Percentiles rank a stretch among this genome's conserved stretches.
Conservation (phyloP, 2,329 filamentous ascomycete genomes). For the Zarea fungicola region DNA sequence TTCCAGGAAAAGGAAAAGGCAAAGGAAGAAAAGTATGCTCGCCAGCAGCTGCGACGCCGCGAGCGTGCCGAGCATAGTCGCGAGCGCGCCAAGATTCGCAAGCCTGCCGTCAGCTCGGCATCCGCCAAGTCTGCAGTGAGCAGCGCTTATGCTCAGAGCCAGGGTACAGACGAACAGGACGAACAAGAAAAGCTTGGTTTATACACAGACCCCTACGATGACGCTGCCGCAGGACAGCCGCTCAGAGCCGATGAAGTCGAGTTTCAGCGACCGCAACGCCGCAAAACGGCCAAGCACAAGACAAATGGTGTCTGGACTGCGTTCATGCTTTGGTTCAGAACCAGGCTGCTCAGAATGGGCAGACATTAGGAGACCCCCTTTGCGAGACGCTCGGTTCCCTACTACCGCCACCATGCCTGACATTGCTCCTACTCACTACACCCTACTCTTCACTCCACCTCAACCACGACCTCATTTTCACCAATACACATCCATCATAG, state of each 20-base stretch:
- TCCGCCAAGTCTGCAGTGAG: constrained; percentile 27
- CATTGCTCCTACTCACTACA: not conserved
- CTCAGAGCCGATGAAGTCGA: constrained; percentile 36
- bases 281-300: constrained; percentile 50
- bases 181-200: constrained; percentile 35
- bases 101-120: constrained; percentile 32
- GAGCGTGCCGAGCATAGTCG: constrained; percentile 54
- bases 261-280: constrained; percentile 39
- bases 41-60: constrained; percentile 51
- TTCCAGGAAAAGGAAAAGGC: constrained; percentile 57
- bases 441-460: not conserved
- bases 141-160: constrained; percentile 20
- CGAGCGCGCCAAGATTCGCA: constrained; percentile 36
- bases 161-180: constrained; percentile 21
- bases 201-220: constrained; percentile 23
- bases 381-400: not conserved
- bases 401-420: not conserved
- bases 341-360: constrained; percentile 39
- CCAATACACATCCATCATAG: not conserved
- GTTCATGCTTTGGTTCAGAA: constrained; percentile 60
- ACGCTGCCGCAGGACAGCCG: constrained; percentile 15
- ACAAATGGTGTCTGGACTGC: constrained; percentile 58
- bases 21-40: constrained; percentile 59
- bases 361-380: constrained; percentile 27
- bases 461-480: not conserved